Base-by-base conservation (phyloP, 1,284 basidiomycete species). In the Retiboletus fuscus region DNA sequence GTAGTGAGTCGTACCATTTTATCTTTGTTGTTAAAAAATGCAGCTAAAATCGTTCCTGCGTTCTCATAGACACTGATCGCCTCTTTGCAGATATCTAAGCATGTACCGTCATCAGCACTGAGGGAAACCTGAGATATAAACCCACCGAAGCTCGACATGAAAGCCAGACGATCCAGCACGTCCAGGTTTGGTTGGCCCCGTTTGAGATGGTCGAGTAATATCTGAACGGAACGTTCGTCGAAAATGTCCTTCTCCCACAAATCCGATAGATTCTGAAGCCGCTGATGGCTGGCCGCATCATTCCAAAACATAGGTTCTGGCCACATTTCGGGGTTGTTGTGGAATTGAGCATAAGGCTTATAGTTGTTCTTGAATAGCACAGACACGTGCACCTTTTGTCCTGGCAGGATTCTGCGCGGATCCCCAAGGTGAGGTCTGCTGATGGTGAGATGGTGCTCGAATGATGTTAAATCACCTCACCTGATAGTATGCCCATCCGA, bases 341-440 rank as follows among this genome's bases (percentile, higher is more conserved):
- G 71, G 61, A 82, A 80, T 20, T 12, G 72, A 3, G 79, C 77
- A 49, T 34, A 61, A 16, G 79, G 76, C 61, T 74, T 79, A 60
- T 81, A 81, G 49, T 83, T 75, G 30, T 69, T 70, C 62, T 77
- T 81, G 74, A 80, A 81, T 3, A 81, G 41, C 28, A 61, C 82
- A 2, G 80, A 83, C 12, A 81, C 80, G 51, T 83, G 80, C 41
- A 81, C 77, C 46, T 75, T 80, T 67, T 81, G 80, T 34, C 82
- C 82, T 1, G 72, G 76, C 11, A 81, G 39, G 39, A 83, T 81
- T 60, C 64, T 74, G 28, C 80, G 72, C 4, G 74, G 72, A 53
- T 66, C 61, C 10, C 80, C 80, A 18, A 73, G 2, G 62, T 83
- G 80, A n/a, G 81, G 81, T 24, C 82, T 81, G 41, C 16, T 20